Conservation (phyloP, 306 rosid species). For the Rosa lucieae region DNA sequence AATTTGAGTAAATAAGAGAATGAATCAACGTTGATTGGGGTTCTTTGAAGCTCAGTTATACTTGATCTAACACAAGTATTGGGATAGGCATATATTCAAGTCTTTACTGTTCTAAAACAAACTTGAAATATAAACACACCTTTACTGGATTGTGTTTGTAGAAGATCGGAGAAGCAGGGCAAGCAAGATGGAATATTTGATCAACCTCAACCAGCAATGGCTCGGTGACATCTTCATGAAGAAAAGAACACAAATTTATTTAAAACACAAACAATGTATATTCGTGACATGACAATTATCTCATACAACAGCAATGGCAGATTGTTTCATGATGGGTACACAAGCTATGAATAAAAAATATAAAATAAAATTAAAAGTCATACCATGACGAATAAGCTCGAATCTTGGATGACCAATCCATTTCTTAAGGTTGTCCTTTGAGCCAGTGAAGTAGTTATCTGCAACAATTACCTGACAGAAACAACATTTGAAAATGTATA, state of each 20-base stretch:
- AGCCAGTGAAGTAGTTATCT: conserved; percentile 94
- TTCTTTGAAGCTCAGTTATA: neutral
- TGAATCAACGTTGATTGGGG: neutral
- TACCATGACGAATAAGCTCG: conserved; percentile 97
- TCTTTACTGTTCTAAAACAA: neutral
- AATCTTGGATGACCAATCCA: conserved; percentile 99
- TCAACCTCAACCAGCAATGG: conserved; percentile 86
- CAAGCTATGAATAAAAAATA: neutral
- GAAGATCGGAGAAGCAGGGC: conserved; percentile 97
- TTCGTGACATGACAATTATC: too few relatives aligned
- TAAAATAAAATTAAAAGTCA: neutral
- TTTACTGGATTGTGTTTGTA: conserved; percentile 96
- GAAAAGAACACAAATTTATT: neutral
- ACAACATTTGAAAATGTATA: neutral
- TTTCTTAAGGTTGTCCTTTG: conserved; percentile 84
- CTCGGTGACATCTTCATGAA: conserved; percentile 73
- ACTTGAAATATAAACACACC: conserved; percentile 38
- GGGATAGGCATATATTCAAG: neutral
- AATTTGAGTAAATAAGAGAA: conserved; percentile 14
- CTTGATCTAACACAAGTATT: neutral
- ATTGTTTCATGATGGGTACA: neutral
- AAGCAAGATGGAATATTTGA: conserved; percentile 94
- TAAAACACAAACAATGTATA: neutral
- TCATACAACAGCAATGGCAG: neutral
- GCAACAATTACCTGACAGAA: conserved; percentile 69